These are phyloP conservation scores for Hypoxylon fuscum DNA, from an alignment of 495 filamentous ascomycete species.

Conservation along the genomic window DNA sequence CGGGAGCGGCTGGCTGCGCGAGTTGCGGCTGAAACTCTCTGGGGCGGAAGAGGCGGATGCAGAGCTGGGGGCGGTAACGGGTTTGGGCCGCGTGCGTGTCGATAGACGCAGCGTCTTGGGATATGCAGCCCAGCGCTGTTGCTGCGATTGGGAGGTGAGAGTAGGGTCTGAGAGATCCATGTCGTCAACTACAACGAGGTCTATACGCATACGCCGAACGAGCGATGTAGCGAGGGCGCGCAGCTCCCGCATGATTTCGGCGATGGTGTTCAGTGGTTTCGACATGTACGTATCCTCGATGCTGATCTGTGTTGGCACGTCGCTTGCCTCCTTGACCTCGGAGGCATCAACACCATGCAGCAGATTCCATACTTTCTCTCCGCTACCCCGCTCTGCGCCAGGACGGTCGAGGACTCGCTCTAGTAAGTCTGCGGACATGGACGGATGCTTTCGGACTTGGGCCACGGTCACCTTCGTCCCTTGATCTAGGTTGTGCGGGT, in stretches of 20 bases:
- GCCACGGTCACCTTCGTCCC: constrained; percentile 66
- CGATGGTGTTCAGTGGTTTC: constrained; percentile 64
- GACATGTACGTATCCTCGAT: constrained; percentile 87
- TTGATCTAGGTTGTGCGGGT: constrained; percentile 54
- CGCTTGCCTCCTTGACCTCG: constrained; percentile 74
- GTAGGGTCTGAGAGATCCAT: constrained; percentile 40
- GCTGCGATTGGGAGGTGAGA: not conserved
- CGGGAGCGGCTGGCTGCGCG: constrained; percentile 73
- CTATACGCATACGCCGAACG: constrained; percentile 78
- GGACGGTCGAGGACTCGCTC: constrained; percentile 73
- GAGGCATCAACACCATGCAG: constrained; percentile 70
- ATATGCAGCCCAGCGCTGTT: constrained; percentile 50
- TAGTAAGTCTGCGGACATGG: constrained; percentile 67
- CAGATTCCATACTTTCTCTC: constrained; percentile 66
- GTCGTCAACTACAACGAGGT: constrained; percentile 68
- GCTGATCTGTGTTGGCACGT: constrained; percentile 86
- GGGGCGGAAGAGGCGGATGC: constrained; percentile 29
- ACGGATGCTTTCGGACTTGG: constrained; percentile 68
- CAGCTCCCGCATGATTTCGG: constrained; percentile 69
- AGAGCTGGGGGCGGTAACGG: constrained; percentile 43
- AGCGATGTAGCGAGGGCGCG: constrained; percentile 70
- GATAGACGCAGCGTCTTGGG: constrained; percentile 77
- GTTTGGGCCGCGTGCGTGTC: constrained; percentile 70
- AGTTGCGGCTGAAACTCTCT: constrained; percentile 66
- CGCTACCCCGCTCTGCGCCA: constrained; percentile 74